These are phyloP conservation scores for Parastagonospora avenae DNA, from an alignment of 2,329 filamentous ascomycete genomes.

Conservation along the genomic window DNA sequence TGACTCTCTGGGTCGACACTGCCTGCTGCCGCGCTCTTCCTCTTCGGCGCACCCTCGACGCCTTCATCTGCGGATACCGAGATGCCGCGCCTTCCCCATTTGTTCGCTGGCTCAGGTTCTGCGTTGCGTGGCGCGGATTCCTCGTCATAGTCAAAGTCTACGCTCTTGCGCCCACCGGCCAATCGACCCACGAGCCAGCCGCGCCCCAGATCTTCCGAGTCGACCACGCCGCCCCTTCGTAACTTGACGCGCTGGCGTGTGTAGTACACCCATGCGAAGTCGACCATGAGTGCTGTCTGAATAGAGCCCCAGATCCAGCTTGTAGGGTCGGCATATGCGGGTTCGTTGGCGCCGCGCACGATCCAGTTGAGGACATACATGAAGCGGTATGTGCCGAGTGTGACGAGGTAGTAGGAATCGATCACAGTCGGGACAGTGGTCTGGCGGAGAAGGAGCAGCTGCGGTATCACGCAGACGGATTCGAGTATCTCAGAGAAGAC, in stretches of 20 bases:
- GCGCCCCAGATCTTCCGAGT: slow-evolving; percentile 83
- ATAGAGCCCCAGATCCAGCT: slow-evolving; percentile 85
- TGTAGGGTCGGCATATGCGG: slow-evolving; percentile 67
- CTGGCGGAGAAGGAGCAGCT: slow-evolving; percentile 88
- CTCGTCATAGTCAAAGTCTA: slow-evolving; percentile 58
- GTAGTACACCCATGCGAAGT: slow-evolving; percentile 98
- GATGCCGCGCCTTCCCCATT: slow-evolving; percentile 64
- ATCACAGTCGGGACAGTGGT: slow-evolving; percentile 96
- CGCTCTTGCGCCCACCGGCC: slow-evolving; percentile 63
- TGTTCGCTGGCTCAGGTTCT: slow-evolving; percentile 38
- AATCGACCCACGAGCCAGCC: slow-evolving; percentile 84
- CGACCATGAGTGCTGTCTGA: slow-evolving; percentile 87
- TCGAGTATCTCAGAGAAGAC: slow-evolving; percentile 91
- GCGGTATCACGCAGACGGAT: slow-evolving; percentile 86
- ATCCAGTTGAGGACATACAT: slow-evolving; percentile 96
- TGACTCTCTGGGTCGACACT: slow-evolving; percentile 39
- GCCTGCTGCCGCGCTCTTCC: slow-evolving; percentile 16
- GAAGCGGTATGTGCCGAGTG: slow-evolving; percentile 83
- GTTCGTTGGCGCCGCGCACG: slow-evolving; percentile 64
- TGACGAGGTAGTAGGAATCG: slow-evolving; percentile 92
- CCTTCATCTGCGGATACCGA: slow-evolving; percentile 65
- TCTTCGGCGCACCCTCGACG: slow-evolving; percentile 42
- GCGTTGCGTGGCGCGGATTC: slow-evolving; percentile 57
- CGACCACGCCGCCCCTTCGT: slow-evolving; percentile 82
- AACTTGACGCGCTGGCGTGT: slow-evolving; percentile 93